A percentile compares a stretch with the other conserved stretches of the same genome.
phyloP scores from a whole-genome alignment of 2,329 filamentous ascomycete species.

The Xylaria sp. region DNA sequence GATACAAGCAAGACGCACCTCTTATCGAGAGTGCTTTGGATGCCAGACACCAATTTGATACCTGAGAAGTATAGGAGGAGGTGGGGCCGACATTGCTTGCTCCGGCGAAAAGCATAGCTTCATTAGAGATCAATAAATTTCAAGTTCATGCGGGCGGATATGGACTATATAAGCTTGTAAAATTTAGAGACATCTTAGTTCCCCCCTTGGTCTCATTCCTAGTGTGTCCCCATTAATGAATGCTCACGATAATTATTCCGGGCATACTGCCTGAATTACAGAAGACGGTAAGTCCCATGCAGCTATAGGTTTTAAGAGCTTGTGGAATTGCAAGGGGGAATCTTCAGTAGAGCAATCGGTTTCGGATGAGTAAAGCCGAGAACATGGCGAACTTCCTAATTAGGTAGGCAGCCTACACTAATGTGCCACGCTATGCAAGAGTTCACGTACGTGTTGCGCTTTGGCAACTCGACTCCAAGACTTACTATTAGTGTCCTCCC shows the following conservation, averaged over 20 bases:
- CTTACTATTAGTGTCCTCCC: not conserved
- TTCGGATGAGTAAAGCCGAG: conserved; percentile 23
- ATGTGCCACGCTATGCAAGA: conserved; percentile 12
- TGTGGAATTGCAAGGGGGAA: not conserved
- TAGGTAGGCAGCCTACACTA: conserved; percentile 22
- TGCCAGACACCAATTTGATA: conserved; percentile 77
- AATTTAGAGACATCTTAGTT: conserved; percentile 7
- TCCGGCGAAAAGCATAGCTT: conserved; percentile 65
- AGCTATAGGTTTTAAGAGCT: not conserved
- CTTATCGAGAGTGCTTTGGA: conserved; percentile 81
- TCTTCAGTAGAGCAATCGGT: conserved; percentile 6
- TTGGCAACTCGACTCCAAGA: conserved; percentile 9
- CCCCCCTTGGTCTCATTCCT: not conserved
- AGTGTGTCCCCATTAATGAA: not conserved
- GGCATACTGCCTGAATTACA: conserved; percentile 1
- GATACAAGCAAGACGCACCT: conserved; percentile 80
- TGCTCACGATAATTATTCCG: not conserved
- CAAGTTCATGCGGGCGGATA: conserved; percentile 7
- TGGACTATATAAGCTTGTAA: conserved; percentile 12
- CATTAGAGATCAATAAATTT: conserved; percentile 15
- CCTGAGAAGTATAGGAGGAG: conserved; percentile 76
- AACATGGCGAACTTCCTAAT: conserved; percentile 27
- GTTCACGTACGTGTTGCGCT: conserved; percentile 5
- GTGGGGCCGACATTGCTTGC: conserved; percentile 90
- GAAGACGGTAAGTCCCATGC: not conserved